Base-by-base conservation (phyloP, 495 filamentous ascomycete species). In the Aspergillus diversus region DNA sequence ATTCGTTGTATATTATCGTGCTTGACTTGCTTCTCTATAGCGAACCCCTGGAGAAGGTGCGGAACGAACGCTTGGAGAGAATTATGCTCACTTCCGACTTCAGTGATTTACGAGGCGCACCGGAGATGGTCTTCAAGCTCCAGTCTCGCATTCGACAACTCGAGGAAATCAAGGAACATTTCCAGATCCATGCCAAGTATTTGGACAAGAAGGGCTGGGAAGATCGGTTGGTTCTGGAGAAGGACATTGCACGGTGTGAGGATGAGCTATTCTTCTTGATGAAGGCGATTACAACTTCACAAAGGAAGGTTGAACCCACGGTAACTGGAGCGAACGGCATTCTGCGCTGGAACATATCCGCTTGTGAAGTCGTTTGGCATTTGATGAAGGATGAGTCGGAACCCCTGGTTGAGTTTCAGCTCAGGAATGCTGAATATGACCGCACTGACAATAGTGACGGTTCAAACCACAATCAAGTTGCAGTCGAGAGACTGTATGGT, bases 61-160 rank as follows among this genome's bases (percentile, higher is more conserved):
- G 95, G 21, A 96, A 84, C 60, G 96, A 99, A 72, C 87, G 91
- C 58, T 79, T 99, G 9, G 95, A 99, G 74, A 97, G 96, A 81
- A 99, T 99, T 69, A 97, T 99, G 91, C 87, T 98, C 31, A 95
- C 92, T n/a, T 98, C 96, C 12, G 95, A 99, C 78, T 99, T 99
- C 74, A 99, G 95, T 75, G 94, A 99, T 69, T 83, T 99, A 34
- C 87, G 91, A 46, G 95, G 95, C 35, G 91, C 93, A 5, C 93
- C 96, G 0, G 92, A 97, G 74, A 93, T 96, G 89, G 93, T 98
- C 27, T 88, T 88, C 68, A 89, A 87, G 69, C 82, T 99, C 15
- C 95, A 99, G 71, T 88, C 93, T 65, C 87, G 93, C 16, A 96
- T 98, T 60, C 87, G 92, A 42, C 94, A 97, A 69, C 82, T 99